Evolutionary conservation across 257 asterid species (phyloP).

Genomic region (Plantago ovata): DNA sequence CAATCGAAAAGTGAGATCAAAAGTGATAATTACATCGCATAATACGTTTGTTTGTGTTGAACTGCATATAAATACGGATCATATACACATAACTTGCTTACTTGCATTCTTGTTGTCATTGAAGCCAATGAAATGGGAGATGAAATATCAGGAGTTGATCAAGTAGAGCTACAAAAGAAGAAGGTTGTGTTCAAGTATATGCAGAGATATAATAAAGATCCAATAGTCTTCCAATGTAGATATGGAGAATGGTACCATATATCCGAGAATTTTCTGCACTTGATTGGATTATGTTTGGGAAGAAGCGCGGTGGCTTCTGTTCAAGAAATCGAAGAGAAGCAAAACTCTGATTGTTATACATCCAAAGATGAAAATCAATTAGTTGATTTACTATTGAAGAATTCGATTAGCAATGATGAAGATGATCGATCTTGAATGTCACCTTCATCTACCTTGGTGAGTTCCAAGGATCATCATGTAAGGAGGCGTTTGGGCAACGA

Average conservation of each 20-base stretch:
- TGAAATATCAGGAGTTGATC: slow-evolving; percentile 66
- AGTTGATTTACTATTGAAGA: slow-evolving; percentile 53
- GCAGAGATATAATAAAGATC: slow-evolving; percentile 55
- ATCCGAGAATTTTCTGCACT: slow-evolving; percentile 40
- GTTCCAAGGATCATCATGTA: slow-evolving; percentile 68
- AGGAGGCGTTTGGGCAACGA: slow-evolving; percentile 71
- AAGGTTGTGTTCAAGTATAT: slow-evolving; percentile 37
- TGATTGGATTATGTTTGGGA: slow-evolving; percentile 42
- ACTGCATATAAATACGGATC: too few relatives aligned
- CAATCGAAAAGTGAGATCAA: too few relatives aligned
- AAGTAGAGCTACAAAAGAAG: slow-evolving; percentile 62
- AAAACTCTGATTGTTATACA: slow-evolving; percentile 24
- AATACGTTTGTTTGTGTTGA: too few relatives aligned
- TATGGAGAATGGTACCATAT: slow-evolving; percentile 46
- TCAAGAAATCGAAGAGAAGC: slow-evolving; percentile 40
- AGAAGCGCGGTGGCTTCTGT: slow-evolving; percentile 51
- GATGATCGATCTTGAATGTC: slow-evolving; percentile 26
- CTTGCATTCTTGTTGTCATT: slow-evolving; percentile 47
- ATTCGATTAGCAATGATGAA: slow-evolving; percentile 26
- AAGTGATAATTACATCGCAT: too few relatives aligned
- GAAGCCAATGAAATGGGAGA: slow-evolving; percentile 85
- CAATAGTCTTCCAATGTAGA: slow-evolving; percentile 46
- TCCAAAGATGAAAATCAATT: slow-evolving; percentile 47
- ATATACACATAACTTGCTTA: slow-evolving; percentile 69
- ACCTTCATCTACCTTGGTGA: slow-evolving; percentile 44